Evolutionary conservation across 2,329 filamentous ascomycete species (phyloP).

Genomic region (Mycosphaerella sp.): DNA sequence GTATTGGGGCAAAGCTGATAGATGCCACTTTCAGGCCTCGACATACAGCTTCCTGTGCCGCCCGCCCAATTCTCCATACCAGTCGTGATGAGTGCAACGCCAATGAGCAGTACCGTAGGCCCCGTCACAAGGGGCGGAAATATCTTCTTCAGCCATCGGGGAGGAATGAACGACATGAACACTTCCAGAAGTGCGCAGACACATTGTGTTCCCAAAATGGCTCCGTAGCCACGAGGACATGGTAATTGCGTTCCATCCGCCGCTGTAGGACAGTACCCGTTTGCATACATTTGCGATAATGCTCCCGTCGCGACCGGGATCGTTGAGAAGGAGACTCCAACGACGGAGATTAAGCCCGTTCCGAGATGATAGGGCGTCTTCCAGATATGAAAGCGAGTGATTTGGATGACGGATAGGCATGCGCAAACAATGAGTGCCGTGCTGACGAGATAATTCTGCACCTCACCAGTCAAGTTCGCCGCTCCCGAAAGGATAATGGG

Average conservation of each 20-base stretch:
- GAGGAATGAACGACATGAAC: slow-evolving; percentile 66
- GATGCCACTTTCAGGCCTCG: slow-evolving; percentile 43
- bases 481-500: slow-evolving; percentile 65
- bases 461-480: slow-evolving; percentile 54
- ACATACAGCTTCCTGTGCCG: slow-evolving; percentile 55
- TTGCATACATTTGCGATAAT: slow-evolving; percentile 69
- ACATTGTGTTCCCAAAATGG: slow-evolving; percentile 59
- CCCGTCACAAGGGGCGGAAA: slow-evolving; percentile 73
- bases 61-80: slow-evolving; percentile 76
- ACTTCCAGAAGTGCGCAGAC: slow-evolving; percentile 57
- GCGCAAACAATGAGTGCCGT: slow-evolving; percentile 73
- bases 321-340: slow-evolving; percentile 70
- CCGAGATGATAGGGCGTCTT: slow-evolving; percentile 68
- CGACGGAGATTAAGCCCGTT: slow-evolving; percentile 72
- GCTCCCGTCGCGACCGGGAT: slow-evolving; percentile 68
- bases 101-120: slow-evolving; percentile 63
- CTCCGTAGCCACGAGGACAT: slow-evolving; percentile 70
- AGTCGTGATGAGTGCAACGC: slow-evolving; percentile 62
- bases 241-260: slow-evolving; percentile 60
- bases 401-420: slow-evolving; percentile 67
- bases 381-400: slow-evolving; percentile 67
- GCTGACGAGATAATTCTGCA: slow-evolving; percentile 72
- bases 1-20: slow-evolving; percentile 62
- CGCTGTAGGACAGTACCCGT: slow-evolving; percentile 58
- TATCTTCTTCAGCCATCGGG: slow-evolving; percentile 55